Percentiles rank a stretch among this genome's conserved stretches.
phyloP scores from a whole-genome alignment of 202 grass and related monocot species.

The Panicum virgatum region DNA sequence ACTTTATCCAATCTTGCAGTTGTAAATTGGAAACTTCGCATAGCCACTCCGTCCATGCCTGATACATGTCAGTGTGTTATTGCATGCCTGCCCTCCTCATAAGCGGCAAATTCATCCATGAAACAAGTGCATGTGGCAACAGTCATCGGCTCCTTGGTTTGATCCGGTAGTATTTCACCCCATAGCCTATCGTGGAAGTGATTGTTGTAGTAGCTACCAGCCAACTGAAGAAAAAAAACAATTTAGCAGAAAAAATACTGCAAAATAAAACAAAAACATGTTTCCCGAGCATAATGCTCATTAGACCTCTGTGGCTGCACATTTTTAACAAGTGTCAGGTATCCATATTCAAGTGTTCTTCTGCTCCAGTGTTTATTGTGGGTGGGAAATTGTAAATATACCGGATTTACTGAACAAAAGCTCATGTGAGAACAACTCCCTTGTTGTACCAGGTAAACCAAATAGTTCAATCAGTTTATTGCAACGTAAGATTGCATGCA shows the following conservation, averaged over 20 bases:
- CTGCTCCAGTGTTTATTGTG: background rate
- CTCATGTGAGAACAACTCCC: background rate
- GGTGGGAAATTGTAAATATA: background rate
- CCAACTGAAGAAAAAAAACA: slow-evolving; percentile 53
- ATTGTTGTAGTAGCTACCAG: slow-evolving; percentile 81
- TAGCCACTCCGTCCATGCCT: background rate
- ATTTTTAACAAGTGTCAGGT: background rate
- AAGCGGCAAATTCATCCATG: slow-evolving; percentile 16
- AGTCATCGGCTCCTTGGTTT: slow-evolving; percentile 36
- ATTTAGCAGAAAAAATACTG: slow-evolving; percentile 30
- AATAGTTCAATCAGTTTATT: slow-evolving; percentile 19
- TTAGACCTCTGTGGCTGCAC: background rate
- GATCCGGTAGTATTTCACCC: slow-evolving; percentile 58
- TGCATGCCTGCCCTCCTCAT: background rate
- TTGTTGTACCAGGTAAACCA: background rate
- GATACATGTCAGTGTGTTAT: background rate
- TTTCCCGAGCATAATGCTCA: background rate
- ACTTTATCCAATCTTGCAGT: background rate
- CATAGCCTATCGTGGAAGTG: slow-evolving; percentile 71
- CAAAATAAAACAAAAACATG: slow-evolving; percentile 17
- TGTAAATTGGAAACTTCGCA: background rate
- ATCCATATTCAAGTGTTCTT: slow-evolving; percentile 15
- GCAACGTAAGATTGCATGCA: background rate
- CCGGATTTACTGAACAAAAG: slow-evolving; percentile 10
- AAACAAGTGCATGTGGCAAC: slow-evolving; percentile 15